These are phyloP conservation scores for Verticillium albo-atrum DNA, from an alignment of 2,329 filamentous ascomycete species.

Conservation along the genomic window DNA sequence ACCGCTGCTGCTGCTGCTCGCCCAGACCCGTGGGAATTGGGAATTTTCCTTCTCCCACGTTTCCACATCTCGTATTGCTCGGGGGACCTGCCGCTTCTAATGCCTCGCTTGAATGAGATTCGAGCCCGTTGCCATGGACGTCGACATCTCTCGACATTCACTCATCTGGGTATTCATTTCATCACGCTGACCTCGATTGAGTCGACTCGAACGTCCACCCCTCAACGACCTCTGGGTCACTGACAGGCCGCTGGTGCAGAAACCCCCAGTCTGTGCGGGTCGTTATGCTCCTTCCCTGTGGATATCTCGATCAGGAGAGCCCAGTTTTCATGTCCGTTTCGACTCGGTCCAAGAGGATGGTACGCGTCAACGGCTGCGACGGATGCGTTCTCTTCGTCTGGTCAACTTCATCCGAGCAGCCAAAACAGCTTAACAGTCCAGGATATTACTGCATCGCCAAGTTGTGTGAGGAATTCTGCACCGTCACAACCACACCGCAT, in stretches of 20 bases:
- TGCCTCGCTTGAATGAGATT: background rate
- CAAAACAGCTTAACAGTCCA: too few species aligned
- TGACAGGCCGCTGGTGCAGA: background rate
- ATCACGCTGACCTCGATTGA: background rate
- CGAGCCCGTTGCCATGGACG: background rate
- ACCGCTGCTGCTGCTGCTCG: too few species aligned
- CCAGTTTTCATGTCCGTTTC: background rate
- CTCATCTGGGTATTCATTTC: background rate
- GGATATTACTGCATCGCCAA: background rate
- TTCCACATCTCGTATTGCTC: background rate
- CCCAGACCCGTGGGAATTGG: background rate
- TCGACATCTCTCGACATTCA: background rate
- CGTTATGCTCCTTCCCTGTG: background rate
- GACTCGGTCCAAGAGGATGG: background rate
- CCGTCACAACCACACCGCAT: background rate
- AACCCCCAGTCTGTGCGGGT: background rate
- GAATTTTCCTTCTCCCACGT: background rate
- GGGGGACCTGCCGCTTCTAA: background rate
- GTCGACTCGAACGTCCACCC: background rate
- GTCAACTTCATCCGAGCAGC: background rate
- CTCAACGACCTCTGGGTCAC: background rate
- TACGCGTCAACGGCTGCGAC: background rate
- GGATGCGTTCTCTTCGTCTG: background rate
- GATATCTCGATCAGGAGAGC: background rate
- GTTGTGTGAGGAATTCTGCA: background rate